Evolutionary conservation across 129 eudicot species (phyloP).

Genomic region (Solidago caesia): DNA sequence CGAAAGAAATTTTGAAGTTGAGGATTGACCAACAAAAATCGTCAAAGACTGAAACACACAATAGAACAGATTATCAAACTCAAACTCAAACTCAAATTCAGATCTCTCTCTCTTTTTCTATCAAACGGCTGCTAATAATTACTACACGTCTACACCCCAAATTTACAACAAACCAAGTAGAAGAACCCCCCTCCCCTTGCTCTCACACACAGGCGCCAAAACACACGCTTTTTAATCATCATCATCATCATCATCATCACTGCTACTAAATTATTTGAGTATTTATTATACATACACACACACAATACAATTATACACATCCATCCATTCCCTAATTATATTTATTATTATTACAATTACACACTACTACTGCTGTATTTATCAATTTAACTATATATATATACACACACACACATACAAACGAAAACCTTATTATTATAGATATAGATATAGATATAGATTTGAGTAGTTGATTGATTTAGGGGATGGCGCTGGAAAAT

Average conservation of each 20-base stretch:
- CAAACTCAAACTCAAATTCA: too few species aligned
- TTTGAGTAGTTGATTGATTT: conserved; percentile 9
- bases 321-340: too few species aligned
- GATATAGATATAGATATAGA: too few species aligned
- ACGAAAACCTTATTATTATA: too few species aligned
- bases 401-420: too few species aligned
- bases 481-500: conserved; percentile 71
- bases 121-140: conserved; percentile 3
- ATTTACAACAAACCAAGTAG: not conserved
- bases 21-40: too few species aligned
- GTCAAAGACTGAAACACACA: not conserved
- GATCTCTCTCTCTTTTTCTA: too few species aligned
- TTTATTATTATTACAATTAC: too few species aligned
- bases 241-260: not conserved
- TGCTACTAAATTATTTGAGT: not conserved
- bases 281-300: not conserved
- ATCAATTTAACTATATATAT: too few species aligned
- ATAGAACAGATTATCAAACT: not conserved
- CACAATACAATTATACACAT: too few species aligned
- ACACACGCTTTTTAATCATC: not conserved
- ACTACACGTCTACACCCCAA: not conserved
- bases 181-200: not conserved
- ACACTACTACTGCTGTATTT: not conserved
- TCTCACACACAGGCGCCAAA: conserved; percentile 1
- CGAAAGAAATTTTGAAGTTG: too few species aligned